Evolutionary conservation across 2,329 filamentous ascomycete species (phyloP).

Genomic region (Tetracladium maxilliforme): DNA sequence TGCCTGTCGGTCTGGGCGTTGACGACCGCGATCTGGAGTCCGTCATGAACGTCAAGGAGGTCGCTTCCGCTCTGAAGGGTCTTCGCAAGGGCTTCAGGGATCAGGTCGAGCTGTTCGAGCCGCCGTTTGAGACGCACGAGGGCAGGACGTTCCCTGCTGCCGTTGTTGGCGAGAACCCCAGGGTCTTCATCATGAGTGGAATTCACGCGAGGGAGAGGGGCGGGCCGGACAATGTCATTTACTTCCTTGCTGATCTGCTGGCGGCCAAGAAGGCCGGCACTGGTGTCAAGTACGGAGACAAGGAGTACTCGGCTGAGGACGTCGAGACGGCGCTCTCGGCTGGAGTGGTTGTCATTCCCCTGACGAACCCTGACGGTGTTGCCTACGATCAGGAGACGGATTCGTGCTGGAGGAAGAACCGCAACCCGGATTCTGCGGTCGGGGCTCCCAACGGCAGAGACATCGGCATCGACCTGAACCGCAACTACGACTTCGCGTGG

Average conservation of each 20-base stretch:
- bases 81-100: conserved; percentile 22
- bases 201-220: conserved; percentile 45
- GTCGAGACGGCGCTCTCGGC: conserved; percentile 33
- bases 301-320: conserved; percentile 33
- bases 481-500: conserved; percentile 44
- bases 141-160: conserved; percentile 20
- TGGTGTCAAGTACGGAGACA: conserved; percentile 34
- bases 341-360: conserved; percentile 35
- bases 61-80: conserved; percentile 22
- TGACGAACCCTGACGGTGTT: conserved; percentile 39
- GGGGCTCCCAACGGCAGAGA: conserved; percentile 12
- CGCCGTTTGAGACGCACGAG: conserved; percentile 25
- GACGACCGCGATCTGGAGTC: conserved; percentile 19
- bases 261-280: conserved; percentile 30
- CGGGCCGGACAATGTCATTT: conserved; percentile 37
- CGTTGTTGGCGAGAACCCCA: conserved; percentile 28
- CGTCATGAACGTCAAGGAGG: conserved; percentile 25
- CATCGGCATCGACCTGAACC: conserved; percentile 37
- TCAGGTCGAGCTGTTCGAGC: conserved; percentile 21
- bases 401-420: conserved; percentile 40
- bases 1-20: conserved; percentile 24
- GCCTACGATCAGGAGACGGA: conserved; percentile 32
- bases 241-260: conserved; percentile 41
- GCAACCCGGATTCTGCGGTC: conserved; percentile 24
- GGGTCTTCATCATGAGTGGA: conserved; percentile 34